Evolutionary conservation across 83 land plant species (phyloP), one percentile per base, ranked within the genome.

Genomic region (Isoetes engelmannii): DNA sequence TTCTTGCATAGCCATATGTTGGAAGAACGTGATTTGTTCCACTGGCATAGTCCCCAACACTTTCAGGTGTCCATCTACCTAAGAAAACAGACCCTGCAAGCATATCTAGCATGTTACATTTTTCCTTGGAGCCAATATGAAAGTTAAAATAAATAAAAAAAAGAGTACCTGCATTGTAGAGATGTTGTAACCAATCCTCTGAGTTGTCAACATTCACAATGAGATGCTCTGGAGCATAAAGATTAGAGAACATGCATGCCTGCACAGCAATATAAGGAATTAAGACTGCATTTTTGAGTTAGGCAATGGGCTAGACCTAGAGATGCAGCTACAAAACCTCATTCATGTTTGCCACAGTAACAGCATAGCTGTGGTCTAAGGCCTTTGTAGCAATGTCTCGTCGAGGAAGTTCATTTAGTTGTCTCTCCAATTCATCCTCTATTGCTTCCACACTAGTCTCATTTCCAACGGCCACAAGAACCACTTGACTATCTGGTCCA

Each of bases 401-500:
- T 47, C 99, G 80, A 18, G 99, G 97, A 70, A 96, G 88, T 47
- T 69, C 79, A 13, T 78, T 57, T 51, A 97, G 89, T 64, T 96
- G 99, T 72, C 77, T 82, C 68, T 65, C 80, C 64, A 96, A 74
- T 74, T 92, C 92, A 15, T 58, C 67, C 47, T 85, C 83, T 79
- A 96, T 89, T 28, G 86, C 86, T 6, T 18, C 76, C 45, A 84
- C 5, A 78, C 92, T 82, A 43, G 87, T 86, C 45, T 77, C 89
- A 66, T 89, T 85, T 17, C 99, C 99, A 67, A 81, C 87, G 58
- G 87, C 77, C 41, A 96, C 95, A 63, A 96, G 91, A 58, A 92
- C 99, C 55, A 96, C 99, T 71, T 96, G 99, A 74, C 99, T 96
- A 59, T 96, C 99, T 44, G 95, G 95, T 5, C 99, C 99, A 76